Evolutionary conservation across 208 protist species (phyloP).

Genomic region (Acanthamoeba royreba): DNA sequence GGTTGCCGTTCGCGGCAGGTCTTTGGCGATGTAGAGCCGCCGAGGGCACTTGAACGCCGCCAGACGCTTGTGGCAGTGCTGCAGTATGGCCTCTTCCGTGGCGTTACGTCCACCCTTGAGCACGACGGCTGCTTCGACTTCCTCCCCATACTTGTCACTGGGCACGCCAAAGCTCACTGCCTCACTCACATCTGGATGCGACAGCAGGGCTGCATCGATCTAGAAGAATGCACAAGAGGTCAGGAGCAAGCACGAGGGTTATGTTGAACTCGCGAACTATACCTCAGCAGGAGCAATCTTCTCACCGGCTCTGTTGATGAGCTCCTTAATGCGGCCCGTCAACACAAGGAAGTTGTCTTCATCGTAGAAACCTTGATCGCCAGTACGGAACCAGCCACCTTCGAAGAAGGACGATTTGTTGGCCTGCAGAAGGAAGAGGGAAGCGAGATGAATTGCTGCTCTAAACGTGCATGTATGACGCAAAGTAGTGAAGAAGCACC

Average conservation of each 20-base stretch:
- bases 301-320: slow-evolving; percentile 80
- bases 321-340: slow-evolving; percentile 79
- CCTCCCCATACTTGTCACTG: slow-evolving; percentile 72
- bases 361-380: slow-evolving; percentile 76
- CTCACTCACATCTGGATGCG: slow-evolving; percentile 58
- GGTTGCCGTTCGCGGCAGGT: slow-evolving; percentile 71
- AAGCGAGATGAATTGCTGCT: background rate
- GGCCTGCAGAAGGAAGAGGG: background rate
- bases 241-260: background rate
- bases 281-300: slow-evolving; percentile 73
- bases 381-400: slow-evolving; percentile 74
- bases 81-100: slow-evolving; percentile 24
- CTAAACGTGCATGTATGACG: background rate
- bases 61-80: slow-evolving; percentile 52
- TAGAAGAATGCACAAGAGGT: background rate
- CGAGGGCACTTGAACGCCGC: slow-evolving; percentile 70
- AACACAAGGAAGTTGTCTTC: slow-evolving; percentile 67
- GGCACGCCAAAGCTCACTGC: slow-evolving; percentile 73
- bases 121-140: slow-evolving; percentile 67
- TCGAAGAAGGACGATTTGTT: slow-evolving; percentile 59
- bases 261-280: background rate
- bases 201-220: slow-evolving; percentile 48
- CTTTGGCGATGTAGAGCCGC: slow-evolving; percentile 57
- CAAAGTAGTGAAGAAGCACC: no score
- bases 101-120: slow-evolving; percentile 47